Evolutionary conservation across 805 yeast species (phyloP), one percentile per base, ranked within the genome.

Genomic region (Hanseniaspora pseudoguilliermondii): DNA sequence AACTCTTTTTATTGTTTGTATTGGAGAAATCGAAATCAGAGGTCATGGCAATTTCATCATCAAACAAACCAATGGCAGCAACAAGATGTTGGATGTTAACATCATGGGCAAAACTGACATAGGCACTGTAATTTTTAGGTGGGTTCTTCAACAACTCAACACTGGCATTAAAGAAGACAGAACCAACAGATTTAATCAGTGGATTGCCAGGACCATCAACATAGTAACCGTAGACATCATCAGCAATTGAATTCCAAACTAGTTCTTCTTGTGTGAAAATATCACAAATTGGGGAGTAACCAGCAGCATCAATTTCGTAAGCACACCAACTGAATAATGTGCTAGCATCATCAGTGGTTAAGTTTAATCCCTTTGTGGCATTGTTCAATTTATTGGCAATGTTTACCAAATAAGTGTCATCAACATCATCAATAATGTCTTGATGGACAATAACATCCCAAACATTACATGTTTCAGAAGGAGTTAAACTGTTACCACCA

Each of bases 21-120:
- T 73, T 72, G 29, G 58, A 57, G 66, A 79, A 78, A 8, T 72
- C 73, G 49, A 78, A 70, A 59, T 75, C 74, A 25, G 69, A 62
- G 5, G 79, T 73, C 59, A 82, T 66, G 51, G 69, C 68, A 35
- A 67, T 61, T 21, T 65, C 69, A 11, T 66, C 62, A 34, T 63
- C 69, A 39, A 67, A 65, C 34, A 85, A 65, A 10, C 87, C 89
- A 47, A 86, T 67, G 2, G 91, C 85, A 35, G 86, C 72, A 61
- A 82, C 70, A 60, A 75, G 80, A 42, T 82, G 71, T 59, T 80
- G 72, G 44, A 86, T 67, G 59, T 83, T 84, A 39, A 83, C 77
- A 65, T 87, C 95, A 64, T 87, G 95, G 15, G 86, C 74, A 71
- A 86, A 83, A 61, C 81, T 83, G 60, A 84, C 72, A 73, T 83